Evolutionary conservation across 495 filamentous ascomycete genomes (phyloP), one percentile per base, ranked within the genome.

Genomic region (Hyaloscypha hepaticicola): DNA sequence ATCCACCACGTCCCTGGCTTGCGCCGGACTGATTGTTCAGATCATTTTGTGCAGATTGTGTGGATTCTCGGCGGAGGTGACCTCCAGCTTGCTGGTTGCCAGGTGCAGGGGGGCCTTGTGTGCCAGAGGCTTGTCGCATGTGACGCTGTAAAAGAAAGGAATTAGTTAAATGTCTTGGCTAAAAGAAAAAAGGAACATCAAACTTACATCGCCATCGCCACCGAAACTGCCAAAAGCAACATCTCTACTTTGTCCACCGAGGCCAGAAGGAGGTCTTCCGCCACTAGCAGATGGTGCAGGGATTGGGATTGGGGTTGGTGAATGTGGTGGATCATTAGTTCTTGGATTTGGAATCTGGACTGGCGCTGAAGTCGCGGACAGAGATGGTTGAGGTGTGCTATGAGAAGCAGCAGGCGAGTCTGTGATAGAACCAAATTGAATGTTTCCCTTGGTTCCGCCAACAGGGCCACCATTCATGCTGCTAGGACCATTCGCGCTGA

Each of bases 191-290:
- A 29, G 25, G 49, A 49, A 5, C 22, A 21, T 38, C 12, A 63
- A 68, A 85, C 89, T 85, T 83, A 93, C 88, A 77, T 90, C 84
- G 65, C 79, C 81, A 64, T 92, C 88, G 68, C 86, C 88, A 65
- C 86, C 86, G 64, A 93, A 86, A 75, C 89, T 93, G 64, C 93
- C 93, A 79, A 97, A 97, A 68, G 84, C 91, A 72, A 78, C 81
- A 69, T 85, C 85, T 24, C 80, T 80, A 45, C 33, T 58, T 68
- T 87, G 85, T 63, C 81, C 81, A 66, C 88, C 85, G 68, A 89
- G 82, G 52, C 83, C 83, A 12, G 90, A 90, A 29, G 89, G 89
- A 50, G 91, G 91, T 75, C 90, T 83, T 71, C 92, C 92, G 72
- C 92, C 92, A 75, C 92, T 96, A 41, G 89, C 88, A 41, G 90